Evolutionary conservation across 2,329 filamentous ascomycete genomes (phyloP).

Genomic region (Pseudogymnoascus sp.): DNA sequence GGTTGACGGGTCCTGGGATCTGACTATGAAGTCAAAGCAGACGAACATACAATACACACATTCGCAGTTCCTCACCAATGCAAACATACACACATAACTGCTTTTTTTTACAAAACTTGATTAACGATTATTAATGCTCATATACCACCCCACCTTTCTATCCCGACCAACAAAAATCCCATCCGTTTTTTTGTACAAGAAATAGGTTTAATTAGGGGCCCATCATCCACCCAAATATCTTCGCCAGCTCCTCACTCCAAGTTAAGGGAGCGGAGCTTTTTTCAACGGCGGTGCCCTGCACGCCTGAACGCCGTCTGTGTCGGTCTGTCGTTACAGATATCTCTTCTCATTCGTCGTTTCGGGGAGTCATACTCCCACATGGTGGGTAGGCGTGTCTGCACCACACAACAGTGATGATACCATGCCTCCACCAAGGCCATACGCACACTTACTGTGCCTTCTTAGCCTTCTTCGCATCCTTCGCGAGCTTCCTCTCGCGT

Average conservation of each 20-base stretch:
- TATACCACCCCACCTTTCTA: not conserved
- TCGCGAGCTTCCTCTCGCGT: constrained; percentile 63
- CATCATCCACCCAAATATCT: not conserved
- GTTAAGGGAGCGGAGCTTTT: not conserved
- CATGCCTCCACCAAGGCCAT: not conserved
- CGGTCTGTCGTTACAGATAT: not conserved
- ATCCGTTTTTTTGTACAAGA: not conserved
- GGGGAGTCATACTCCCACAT: not conserved
- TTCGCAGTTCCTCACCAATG: not conserved
- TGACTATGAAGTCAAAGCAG: not conserved
- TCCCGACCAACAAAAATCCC: not conserved
- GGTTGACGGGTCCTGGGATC: not conserved
- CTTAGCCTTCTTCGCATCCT: constrained; percentile 61
- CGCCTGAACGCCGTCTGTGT: constrained; percentile 2
- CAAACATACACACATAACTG: not conserved
- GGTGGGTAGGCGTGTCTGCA: no score
- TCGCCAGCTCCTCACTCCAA: not conserved
- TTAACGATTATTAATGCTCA: constrained; percentile 6
- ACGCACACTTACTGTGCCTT: constrained; percentile 19
- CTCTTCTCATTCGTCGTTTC: not conserved
- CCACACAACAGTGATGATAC: no score
- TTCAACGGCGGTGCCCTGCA: not conserved
- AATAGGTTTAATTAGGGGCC: not conserved
- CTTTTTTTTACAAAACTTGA: not conserved
- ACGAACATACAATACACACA: not conserved